These are phyloP conservation scores for Arabidopsis lyrata DNA, from an alignment of 441 rosid genomes.

Conservation along the genomic window DNA sequence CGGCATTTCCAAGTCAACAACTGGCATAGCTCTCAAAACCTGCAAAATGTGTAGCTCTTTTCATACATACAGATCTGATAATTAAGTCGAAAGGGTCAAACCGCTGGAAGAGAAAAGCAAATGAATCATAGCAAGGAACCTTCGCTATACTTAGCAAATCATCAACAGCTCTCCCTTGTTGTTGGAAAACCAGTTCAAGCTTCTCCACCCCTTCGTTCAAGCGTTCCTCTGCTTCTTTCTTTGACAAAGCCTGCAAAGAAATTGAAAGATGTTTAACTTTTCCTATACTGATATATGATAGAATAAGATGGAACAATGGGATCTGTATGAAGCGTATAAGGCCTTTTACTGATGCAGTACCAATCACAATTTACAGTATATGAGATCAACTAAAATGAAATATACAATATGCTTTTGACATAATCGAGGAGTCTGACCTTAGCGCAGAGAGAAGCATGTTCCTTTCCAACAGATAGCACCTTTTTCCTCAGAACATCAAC, in stretches of 20 bases:
- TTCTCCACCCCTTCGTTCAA: slow-evolving; percentile 74
- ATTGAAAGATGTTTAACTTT: slow-evolving; percentile 27
- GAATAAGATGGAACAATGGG: neutral
- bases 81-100: slow-evolving; percentile 4
- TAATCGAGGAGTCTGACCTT: slow-evolving; percentile 59
- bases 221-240: slow-evolving; percentile 84
- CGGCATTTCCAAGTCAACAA: slow-evolving; percentile 89
- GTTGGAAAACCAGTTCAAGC: slow-evolving; percentile 71
- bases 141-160: slow-evolving; percentile 82
- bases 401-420: neutral
- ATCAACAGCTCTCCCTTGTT: slow-evolving; percentile 79
- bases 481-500: slow-evolving; percentile 88
- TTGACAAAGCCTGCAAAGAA: slow-evolving; percentile 69
- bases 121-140: slow-evolving; percentile 49
- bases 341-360: neutral
- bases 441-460: slow-evolving; percentile 92
- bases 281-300: slow-evolving; percentile 9
- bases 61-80: slow-evolving; percentile 16
- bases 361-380: neutral
- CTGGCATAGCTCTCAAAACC: slow-evolving; percentile 97
- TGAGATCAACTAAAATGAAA: slow-evolving; percentile 8
- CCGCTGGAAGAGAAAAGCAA: neutral
- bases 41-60: slow-evolving; percentile 44
- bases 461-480: slow-evolving; percentile 80
- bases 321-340: slow-evolving; percentile 5